Evolutionary conservation across 2,329 filamentous ascomycete genomes (phyloP), one percentile per base, ranked within the genome.

Genomic region (Colletotrichum truncatum): DNA sequence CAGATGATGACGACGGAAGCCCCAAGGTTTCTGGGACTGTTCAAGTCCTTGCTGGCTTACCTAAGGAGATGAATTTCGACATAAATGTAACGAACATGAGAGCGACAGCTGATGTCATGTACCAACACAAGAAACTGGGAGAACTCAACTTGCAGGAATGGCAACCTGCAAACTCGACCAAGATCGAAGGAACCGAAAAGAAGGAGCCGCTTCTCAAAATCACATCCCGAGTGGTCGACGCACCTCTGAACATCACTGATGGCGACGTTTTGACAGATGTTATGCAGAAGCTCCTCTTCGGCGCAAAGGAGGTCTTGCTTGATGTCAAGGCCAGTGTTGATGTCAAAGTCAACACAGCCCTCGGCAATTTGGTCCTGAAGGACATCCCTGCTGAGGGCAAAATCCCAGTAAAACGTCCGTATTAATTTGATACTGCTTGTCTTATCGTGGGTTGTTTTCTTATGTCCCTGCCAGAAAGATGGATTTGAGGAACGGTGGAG

Each of bases 351-450:
- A 84, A 89, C 64, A 98, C 94, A 28, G 90, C 91, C 25, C 84
- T 99, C 68, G 96, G 96, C 51, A 84, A 90, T 70, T 87, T 98
- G 73, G 86, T 91, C 57, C 82, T 98, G 72, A 93, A 93, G 77
- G 89, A 91, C 70, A 91, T 99, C 73, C 95, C 95, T 49, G 93
- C 89, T 77, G 86, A 94, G 82, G 94, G 96, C 71, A 87, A 90
- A 73, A 90, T 99, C 74, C 92, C 92, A 79, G 88, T 98, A 82
- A 97, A 97, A 87, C 92, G 94, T 97, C 91, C 89, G 94, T 93
- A 84, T 79, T 84, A 84, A 80, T 82, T 52, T 78, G 73, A 77
- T 80, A 77, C 73, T 74, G 76, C 76, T 75, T 78, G 76, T 81
- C 74, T 69, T 41, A 64, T 73, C 73, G 68, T 68, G 64, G 60